Base-by-base conservation (phyloP, 352 stramenopile genomes). In the Saprolegnia diclina region DNA sequence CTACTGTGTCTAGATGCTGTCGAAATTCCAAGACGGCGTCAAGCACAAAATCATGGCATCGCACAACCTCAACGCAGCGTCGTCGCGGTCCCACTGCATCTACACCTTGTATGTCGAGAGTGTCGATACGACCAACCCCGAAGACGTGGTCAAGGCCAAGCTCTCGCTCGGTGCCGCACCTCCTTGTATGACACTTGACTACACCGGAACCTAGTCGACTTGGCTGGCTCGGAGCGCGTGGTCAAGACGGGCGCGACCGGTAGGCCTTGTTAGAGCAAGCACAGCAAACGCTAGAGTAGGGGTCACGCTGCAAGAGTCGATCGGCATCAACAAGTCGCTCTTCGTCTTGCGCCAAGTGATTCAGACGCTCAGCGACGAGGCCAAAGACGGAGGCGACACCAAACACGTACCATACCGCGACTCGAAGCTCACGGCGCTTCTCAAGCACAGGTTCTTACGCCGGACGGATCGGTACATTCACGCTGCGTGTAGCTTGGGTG, bases 241-340 rank as follows among this genome's bases (percentile, higher is more conserved):
- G 74, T 81, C 65, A 83, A 86, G 71, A 89, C 79, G 0, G 79
- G 80, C 6, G 79, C 80, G 5, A 85, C 76, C 1, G 72, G 72
- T 66, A 21, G 11, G 52, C 18, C 6, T 26, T 54, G 2, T 5
- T 26, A 54, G 46, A 5, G 5, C 46, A 22, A 22, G 21, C n/a
- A n/a, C n/a, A n/a, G n/a, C n/a, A 46, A 64, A 16, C 5, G 29
- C 5, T 50, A 24, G 48, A 5, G 14, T 46, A 71, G 79, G 77
- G 1, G 65, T 83, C 11, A 85, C 78, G 16, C 67, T 87, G 21
- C 76, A 82, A 63, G 79, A 85, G 56, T 83, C 76, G 0, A 83
- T 87, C 38, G 78, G 78, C 19, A 87, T 87, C 71, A 87, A 87
- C 76, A 83, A 85, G 62, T 83, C 76, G n/a, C 73, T 87, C 7